Percentiles rank a stretch among this genome's conserved stretches.
These are phyloP conservation scores for Magnaporthiopsis rhizophila DNA, from an alignment of 2,329 filamentous ascomycete genomes.

Conservation along the genomic window DNA sequence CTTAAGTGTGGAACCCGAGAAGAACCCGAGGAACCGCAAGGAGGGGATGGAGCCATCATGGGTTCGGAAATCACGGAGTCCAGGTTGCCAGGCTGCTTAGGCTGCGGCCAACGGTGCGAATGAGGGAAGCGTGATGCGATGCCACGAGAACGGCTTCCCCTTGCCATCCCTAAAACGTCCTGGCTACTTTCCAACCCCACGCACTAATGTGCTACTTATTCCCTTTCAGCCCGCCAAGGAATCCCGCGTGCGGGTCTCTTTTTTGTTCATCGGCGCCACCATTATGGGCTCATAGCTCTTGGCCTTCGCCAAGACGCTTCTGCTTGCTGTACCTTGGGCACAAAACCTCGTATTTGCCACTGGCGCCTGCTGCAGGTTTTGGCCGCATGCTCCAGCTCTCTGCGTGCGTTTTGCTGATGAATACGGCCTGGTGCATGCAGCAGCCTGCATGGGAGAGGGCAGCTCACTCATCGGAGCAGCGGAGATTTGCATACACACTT, in stretches of 20 bases:
- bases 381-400: neutral
- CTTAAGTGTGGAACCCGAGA: neutral
- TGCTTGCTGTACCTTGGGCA: neutral
- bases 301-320: neutral
- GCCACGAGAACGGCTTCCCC: too few species aligned
- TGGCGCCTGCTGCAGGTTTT: slow-evolving; percentile 6
- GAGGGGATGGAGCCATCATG: neutral
- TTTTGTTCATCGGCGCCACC: neutral
- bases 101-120: too few species aligned
- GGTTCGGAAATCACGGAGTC: too few species aligned
- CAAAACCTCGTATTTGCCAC: neutral
- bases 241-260: neutral
- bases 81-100: too few species aligned
- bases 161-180: neutral
- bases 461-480: neutral
- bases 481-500: neutral
- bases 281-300: neutral
- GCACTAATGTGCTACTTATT: neutral
- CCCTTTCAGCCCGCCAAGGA: neutral
- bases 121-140: too few species aligned
- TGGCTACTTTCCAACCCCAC: neutral
- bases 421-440: neutral
- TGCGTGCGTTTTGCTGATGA: neutral
- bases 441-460: neutral
- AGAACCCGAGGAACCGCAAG: neutral